Evolutionary conservation across 352 stramenopile genomes (phyloP).

Genomic region (Lagenidium sp.): DNA sequence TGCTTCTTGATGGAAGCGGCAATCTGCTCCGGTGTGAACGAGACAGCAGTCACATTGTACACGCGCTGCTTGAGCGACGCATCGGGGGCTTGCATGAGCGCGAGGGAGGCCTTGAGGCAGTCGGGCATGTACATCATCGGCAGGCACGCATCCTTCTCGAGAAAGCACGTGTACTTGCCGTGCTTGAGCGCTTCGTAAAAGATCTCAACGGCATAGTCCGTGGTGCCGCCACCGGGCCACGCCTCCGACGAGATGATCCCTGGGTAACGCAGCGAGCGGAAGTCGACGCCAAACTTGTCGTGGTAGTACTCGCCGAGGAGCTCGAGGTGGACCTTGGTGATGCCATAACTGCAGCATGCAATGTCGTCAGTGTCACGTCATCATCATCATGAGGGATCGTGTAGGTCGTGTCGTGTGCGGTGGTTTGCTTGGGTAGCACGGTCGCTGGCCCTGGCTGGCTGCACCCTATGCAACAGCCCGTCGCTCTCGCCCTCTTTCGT

Average conservation of each 20-base stretch:
- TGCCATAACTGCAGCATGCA: conserved; percentile 38
- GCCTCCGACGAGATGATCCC: conserved; percentile 87
- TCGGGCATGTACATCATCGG: conserved; percentile 96
- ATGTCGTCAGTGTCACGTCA: conserved; percentile 1
- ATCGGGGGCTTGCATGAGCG: conserved; percentile 65
- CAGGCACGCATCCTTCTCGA: conserved; percentile 66
- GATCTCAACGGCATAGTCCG: conserved; percentile 91
- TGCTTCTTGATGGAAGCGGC: conserved; percentile 79
- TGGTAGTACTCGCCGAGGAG: conserved; percentile 90
- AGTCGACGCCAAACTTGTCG: conserved; percentile 88
- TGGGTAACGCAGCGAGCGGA: conserved; percentile 87
- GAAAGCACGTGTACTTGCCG: conserved; percentile 86
- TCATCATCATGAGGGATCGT: background rate
- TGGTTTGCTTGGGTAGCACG: too few relatives aligned
- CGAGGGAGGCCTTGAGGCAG: conserved; percentile 80
- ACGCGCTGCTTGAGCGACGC: conserved; percentile 72
- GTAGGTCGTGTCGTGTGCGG: too few relatives aligned
- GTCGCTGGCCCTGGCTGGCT: too few relatives aligned
- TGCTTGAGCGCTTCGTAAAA: conserved; percentile 88
- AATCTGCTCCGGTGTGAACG: conserved; percentile 84
- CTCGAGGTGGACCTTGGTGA: conserved; percentile 90
- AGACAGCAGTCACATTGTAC: conserved; percentile 90
- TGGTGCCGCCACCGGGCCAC: conserved; percentile 75
- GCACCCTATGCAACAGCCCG: too few relatives aligned
- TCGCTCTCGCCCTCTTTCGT: too few relatives aligned